Evolutionary conservation across 192 early-diverging fungal species (phyloP), one percentile per base, ranked within the genome.

Genomic region (Podochytrium sp.): DNA sequence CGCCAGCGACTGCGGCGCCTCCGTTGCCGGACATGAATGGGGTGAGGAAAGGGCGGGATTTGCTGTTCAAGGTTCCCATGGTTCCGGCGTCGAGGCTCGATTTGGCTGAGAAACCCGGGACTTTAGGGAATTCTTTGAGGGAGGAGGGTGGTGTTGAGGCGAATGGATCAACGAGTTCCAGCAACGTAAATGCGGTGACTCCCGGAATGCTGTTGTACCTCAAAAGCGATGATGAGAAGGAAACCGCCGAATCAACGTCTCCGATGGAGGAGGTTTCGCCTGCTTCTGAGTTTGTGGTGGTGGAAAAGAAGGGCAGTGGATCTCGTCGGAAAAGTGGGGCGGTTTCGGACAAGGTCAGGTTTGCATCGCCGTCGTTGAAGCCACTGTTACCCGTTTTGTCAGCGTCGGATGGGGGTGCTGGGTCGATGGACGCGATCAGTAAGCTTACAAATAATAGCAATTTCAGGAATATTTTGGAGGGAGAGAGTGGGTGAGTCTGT

Each of bases 381-480:
- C 79, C 79, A 20, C 38, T 79, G 4, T 64, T 78, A 25, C 79
- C 77, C 39, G 43, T 20, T 14, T 33, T 23, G 69, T 32, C 43
- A 43, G 2, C 23, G 29, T 7, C 52, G 30, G 52, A 55, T 55
- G 10, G 16, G 5, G n/a, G n/a, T n/a, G n/a, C n/a, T n/a, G n/a
- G n/a, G n/a, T n/a, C n/a, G n/a, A 55, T 20, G 27, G 78, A 87
- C 20, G 86, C 86, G 6, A 85, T 83, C 0, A 73, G 81, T 0
- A 60, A 84, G 6, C 76, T 91, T 53, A 81, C 89, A 25, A 79
- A 88, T 18, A 89, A 89, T 60, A 90, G 87, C 77, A 92, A 98
- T 72, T 96, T 96, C 81, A 92, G 93, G 67, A 93, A 93, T 65
- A 88, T 96, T 1, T 73, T 94, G 35, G 92, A 95, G 66, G 96